phyloP scores from a whole-genome alignment of 75 land plant genomes.

The Sequoia sempervirens region DNA sequence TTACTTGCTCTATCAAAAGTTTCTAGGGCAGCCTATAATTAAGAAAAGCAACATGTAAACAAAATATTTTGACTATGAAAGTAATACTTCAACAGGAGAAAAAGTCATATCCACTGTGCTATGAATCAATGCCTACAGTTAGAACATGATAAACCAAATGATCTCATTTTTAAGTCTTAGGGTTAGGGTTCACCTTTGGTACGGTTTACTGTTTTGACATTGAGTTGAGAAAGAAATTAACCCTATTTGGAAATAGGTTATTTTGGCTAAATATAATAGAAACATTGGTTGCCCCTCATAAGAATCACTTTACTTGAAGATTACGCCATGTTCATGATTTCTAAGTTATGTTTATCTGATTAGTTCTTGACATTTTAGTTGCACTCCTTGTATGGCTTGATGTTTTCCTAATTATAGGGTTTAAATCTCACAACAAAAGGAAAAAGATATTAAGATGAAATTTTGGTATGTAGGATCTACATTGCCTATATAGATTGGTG shows the following conservation, averaged over 20 bases:
- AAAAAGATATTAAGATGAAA: not conserved
- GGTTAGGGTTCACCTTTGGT: not conserved
- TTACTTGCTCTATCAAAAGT: slow-evolving; percentile 83
- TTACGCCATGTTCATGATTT: not conserved
- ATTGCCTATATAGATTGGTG: not conserved
- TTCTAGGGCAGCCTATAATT: slow-evolving; percentile 75
- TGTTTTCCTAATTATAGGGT: not conserved
- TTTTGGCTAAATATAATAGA: not conserved
- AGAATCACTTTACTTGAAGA: not conserved
- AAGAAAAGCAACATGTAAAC: not conserved
- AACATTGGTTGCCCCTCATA: not conserved
- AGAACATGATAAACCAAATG: not conserved
- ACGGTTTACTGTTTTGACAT: not conserved
- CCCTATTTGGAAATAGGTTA: not conserved
- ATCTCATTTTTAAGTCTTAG: not conserved
- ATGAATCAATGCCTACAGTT: not conserved
- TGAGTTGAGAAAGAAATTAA: not conserved
- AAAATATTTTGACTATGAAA: not conserved
- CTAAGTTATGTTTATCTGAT: not conserved
- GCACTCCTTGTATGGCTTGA: not conserved
- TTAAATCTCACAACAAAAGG: not conserved
- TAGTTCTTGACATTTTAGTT: not conserved
- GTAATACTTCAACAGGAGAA: not conserved
- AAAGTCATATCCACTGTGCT: not conserved
- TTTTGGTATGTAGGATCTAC: not conserved